These are phyloP conservation scores for Yarrowia sp. DNA, from an alignment of 805 yeast genomes.

Conservation along the genomic window DNA sequence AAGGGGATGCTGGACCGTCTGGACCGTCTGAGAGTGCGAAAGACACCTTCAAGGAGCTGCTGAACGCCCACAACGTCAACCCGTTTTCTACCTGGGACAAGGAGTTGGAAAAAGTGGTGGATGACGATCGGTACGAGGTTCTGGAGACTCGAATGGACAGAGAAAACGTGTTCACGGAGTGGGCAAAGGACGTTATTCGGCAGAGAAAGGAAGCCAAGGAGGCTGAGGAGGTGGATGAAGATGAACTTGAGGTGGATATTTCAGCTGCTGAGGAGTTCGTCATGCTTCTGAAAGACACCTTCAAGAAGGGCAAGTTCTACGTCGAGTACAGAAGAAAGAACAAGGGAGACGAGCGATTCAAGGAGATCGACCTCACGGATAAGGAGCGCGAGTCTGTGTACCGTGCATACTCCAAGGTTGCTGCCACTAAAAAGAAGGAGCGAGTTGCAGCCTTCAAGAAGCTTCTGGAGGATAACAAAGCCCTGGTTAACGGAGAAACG, in stretches of 20 bases:
- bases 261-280: constrained; percentile 35
- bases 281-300: constrained; percentile 36
- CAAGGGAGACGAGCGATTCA: constrained; percentile 36
- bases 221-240: not conserved
- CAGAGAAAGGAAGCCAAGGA: constrained; percentile 23
- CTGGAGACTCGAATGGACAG: constrained; percentile 42
- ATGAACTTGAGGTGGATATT: constrained; percentile 8
- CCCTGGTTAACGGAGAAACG: not conserved
- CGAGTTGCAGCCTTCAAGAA: constrained; percentile 31
- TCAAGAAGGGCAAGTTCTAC: constrained; percentile 37
- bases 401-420: constrained; percentile 38
- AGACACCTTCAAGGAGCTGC: constrained; percentile 40
- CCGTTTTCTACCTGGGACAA: constrained; percentile 51
- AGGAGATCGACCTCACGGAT: constrained; percentile 36
- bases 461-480: constrained; percentile 17
- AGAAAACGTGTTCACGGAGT: constrained; percentile 45
- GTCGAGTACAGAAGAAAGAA: constrained; percentile 44
- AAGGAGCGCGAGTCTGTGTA: constrained; percentile 43
- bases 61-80: constrained; percentile 41
- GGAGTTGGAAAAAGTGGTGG: constrained; percentile 44
- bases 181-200: constrained; percentile 41
- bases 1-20: constrained; percentile 14
- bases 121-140: constrained; percentile 45
- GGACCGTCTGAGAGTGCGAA: not conserved
- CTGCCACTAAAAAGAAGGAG: constrained; percentile 31